Base-by-base conservation (phyloP, 495 filamentous ascomycete species). In the Bathelium albidoporum region DNA sequence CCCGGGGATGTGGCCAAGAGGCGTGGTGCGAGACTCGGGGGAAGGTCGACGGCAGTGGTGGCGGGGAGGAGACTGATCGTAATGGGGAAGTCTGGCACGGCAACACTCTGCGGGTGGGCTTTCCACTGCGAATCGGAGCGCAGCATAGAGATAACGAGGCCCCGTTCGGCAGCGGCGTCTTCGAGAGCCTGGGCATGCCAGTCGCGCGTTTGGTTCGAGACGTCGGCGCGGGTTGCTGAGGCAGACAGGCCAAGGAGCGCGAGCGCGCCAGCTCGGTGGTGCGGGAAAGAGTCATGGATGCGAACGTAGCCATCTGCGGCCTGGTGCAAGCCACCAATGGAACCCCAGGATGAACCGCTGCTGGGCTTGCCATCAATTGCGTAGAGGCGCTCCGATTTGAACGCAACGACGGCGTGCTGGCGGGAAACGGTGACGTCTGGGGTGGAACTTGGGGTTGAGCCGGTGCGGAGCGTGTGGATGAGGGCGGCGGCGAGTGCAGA, bases 231-330 rank as follows among this genome's bases (percentile, higher is more conserved):
- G 32, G 62, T 64, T 20, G 72, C 73, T 9, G 59, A 60, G 0
- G 64, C 49, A 0, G 59, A 14, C 14, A 74, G 70, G 0, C 73
- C 74, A 0, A 81, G 68, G 14, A 81, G 72, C n/a, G 62, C 34
- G 12, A 73, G 68, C 0, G 76, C 68, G 24, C 73, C 74, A 16
- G 65, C 39, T 1, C 76, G 73, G 60, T 81, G 79, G 41, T 79
- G 68, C 5, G 73, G 68, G 55, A 79, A 79, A 5, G 26, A 20
- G 36, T 80, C 79, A 64, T 81, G 79, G 31, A 80, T 71, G 28
- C 78, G 69, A 24, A 80, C 73, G 64, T 80, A 71, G n/a, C 78
- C 79, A 64, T 80, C 78, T 0, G 68, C 61, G 4, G 77, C 74
- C 29, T 69, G 66, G 64, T 81, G 74, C 0, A 81, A 36, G 1